These are phyloP conservation scores for Annulohypoxylon bovei DNA, from an alignment of 495 filamentous ascomycete genomes.

Conservation along the genomic window DNA sequence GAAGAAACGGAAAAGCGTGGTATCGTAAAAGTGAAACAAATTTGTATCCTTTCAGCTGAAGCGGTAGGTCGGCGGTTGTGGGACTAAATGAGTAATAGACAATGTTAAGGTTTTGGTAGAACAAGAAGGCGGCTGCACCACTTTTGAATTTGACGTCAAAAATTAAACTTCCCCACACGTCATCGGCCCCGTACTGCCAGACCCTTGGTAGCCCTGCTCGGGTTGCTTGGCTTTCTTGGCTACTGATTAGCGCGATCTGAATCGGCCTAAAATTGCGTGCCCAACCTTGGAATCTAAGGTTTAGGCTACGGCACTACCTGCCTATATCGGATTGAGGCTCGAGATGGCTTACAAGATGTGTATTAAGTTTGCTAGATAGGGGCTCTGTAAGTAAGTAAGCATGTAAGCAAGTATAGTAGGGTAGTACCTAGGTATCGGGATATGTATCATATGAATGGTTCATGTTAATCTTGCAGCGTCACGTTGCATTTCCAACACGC, in stretches of 20 bases:
- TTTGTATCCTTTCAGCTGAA: slow-evolving; percentile 18
- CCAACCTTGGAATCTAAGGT: neutral
- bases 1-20: slow-evolving; percentile 18
- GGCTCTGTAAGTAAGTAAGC: too few species aligned
- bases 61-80: neutral
- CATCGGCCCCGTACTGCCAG: slow-evolving; percentile 33
- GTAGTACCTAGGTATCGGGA: neutral
- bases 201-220: slow-evolving; percentile 1
- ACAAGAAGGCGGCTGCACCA: slow-evolving; percentile 10
- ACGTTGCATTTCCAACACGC: slow-evolving; percentile 23
- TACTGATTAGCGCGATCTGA: slow-evolving; percentile 20
- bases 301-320: slow-evolving; percentile 9
- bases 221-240: neutral
- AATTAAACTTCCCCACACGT: slow-evolving; percentile 41
- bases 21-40: slow-evolving; percentile 7
- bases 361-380: too few species aligned
- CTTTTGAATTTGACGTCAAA: slow-evolving; percentile 31
- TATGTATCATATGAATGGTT: neutral
- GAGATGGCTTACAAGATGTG: too few species aligned
- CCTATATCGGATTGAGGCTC: slow-evolving; percentile 10
- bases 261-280: slow-evolving; percentile 24
- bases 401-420: neutral
- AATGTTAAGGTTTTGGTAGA: slow-evolving; percentile 3
- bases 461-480: slow-evolving; percentile 19
- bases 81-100: slow-evolving; percentile 1